Base-by-base conservation (phyloP, 306 rosid species). In the Coriaria nepalensis region DNA sequence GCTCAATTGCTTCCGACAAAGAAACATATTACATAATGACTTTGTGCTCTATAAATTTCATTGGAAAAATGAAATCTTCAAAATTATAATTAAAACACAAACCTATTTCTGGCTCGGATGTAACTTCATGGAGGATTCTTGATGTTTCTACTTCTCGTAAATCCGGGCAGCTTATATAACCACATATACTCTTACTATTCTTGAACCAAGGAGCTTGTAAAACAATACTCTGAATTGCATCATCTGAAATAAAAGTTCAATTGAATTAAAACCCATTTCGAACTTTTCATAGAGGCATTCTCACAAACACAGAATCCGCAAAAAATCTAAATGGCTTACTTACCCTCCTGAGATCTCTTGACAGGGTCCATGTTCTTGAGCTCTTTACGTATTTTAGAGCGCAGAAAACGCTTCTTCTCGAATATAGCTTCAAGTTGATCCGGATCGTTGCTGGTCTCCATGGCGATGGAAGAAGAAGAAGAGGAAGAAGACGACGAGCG, bases 141-240 rank as follows among this genome's bases (percentile, higher is more conserved):
- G 70, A 65, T 10, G 70, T 65, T 38, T 57, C 64, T 2, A 65
- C 70, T 57, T 65, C 70, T 44, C 64, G 59, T 65, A 65, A 65
- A 50, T 63, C 39, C 33, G 59, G 45, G 37, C 10, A 57, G 51
- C 59, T 65, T 33, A 65, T 57, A 50, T 57, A 65, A 57, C 53
- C 64, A 45, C 70, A 57, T 6, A 57, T 43, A 6, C 43, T 38
- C 45, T 56, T 13, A 45, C 70, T 65, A 45, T 14, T 49, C 64
- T 57, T 65, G 46, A 65, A 65, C 64, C 70, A 65, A 5, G 70
- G 58, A 57, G 70, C 64, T 45, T 44, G 64, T 37, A 65, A 20
- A 44, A 65, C 70, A n/a, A 33, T 4, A 45, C 37, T 45, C 54
- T 57, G 70, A 57, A 65, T 57, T 7, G 64, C 64, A 38, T 50